phyloP scores from a whole-genome alignment of 257 asterid species.

The Solanum infundibuliforme region DNA sequence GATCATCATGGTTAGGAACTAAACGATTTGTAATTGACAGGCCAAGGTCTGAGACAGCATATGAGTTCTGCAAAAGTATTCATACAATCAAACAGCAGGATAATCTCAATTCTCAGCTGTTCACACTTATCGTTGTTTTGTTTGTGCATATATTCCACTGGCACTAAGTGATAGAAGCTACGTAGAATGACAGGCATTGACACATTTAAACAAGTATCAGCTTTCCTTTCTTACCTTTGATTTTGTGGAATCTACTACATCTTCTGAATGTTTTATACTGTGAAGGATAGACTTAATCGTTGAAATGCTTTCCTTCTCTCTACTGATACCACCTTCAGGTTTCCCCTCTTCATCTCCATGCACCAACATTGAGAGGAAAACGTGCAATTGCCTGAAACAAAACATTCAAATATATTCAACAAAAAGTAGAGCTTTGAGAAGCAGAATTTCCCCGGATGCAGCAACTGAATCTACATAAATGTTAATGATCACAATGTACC shows the following conservation, averaged over 20 bases:
- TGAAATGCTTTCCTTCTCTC: conserved; percentile 61
- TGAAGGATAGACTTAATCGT: conserved; percentile 46
- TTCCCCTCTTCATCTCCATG: conserved; percentile 69
- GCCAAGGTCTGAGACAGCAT: conserved; percentile 83
- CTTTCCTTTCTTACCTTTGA: conserved; percentile 53
- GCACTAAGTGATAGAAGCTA: neutral
- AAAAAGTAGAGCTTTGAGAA: neutral
- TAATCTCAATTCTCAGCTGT: conserved; percentile 13
- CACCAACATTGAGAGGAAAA: conserved; percentile 85
- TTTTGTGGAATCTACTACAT: conserved; percentile 52
- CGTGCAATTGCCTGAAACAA: conserved; percentile 63
- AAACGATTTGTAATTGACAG: conserved; percentile 54
- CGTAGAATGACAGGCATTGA: conserved; percentile 2
- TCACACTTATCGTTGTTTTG: neutral
- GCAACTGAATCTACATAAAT: neutral
- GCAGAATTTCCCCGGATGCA: neutral
- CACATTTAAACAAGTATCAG: neutral
- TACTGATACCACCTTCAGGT: conserved; percentile 43
- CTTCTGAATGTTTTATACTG: conserved; percentile 69
- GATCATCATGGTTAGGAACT: conserved; percentile 42
- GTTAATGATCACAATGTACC: neutral
- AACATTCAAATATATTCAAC: conserved; percentile 2
- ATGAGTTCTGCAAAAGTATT: conserved; percentile 48
- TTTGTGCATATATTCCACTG: neutral
- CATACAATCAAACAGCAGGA: conserved; percentile 12